Evolutionary conservation across 2,329 filamentous ascomycete genomes (phyloP), one percentile per base, ranked within the genome.

Genomic region (Magnaporthales sp.): DNA sequence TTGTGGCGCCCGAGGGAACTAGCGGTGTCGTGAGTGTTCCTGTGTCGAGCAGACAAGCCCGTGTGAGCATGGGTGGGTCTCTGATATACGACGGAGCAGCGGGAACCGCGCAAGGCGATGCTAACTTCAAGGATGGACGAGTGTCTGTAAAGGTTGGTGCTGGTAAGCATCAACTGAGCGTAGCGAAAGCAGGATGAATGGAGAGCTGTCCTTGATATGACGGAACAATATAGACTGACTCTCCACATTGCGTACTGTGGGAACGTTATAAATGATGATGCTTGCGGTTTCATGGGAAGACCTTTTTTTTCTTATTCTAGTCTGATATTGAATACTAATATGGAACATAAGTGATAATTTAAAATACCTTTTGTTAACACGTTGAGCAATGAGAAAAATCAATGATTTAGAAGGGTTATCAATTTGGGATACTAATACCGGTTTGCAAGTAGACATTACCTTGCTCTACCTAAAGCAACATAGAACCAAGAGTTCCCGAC

Each of bases 71-170:
- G 3, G 68, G 73, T 32, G 73, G 72, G 10, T 13, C 9, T 3
- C 63, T 67, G 2, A 69, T 74, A 27, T 72, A 67, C 62, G 38
- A 46, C 4, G 38, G 29, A 4, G 62, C n/a, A 1, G 24, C 56
- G 26, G 86, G 83, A 2, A 79, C 84, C 8, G 70, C 70, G 65
- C 70, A 70, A 15, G 69, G 70, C 27, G 71, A 72, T 73, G 67
- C 38, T 22, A 22, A 24, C 6, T 64, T 81, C 74, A 30, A 54
- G 8, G 30, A 46, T 11, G 70, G 66, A 22, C 64, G 63, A 38
- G 64, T 70, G 26, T 66, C 64, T 7, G 4, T 70, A 3, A 30
- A 67, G 2, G 46, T 72, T 8, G n/a, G 11, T 1, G 70, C 70
- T 0, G 70, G 70, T 29, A 65, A 30, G 63, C 66, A 68, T 24